Evolutionary conservation across 108 stramenopile genomes (phyloP), one percentile per base, ranked within the genome.

Genomic region (Aurantiochytrium sp.): DNA sequence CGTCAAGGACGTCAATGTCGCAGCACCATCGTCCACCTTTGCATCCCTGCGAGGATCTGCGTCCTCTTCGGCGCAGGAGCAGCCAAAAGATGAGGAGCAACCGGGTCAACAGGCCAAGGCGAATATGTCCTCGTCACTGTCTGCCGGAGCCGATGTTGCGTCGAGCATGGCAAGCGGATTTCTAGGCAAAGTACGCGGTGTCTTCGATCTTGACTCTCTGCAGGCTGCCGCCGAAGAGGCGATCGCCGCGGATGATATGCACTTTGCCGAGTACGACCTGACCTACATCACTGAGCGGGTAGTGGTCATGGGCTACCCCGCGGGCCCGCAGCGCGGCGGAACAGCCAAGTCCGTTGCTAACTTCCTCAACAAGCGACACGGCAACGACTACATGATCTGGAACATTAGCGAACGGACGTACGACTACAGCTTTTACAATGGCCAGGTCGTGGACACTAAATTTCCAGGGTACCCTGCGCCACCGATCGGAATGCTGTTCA

Each of bases 381-480:
- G 91, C 42, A 91, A 92, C 8, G 91, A 91, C 45, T 97, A 93
- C 92, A 96, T 99, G 95, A 95, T 98, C 28, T 98, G 97, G 97
- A 99, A 99, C 93, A 88, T 99, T 45, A 95, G 94, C 45, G 98
- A 99, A 92, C 96, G 98, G 28, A 93, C 95, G 29, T 98, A 98
- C 90, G 97, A 98, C 88, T 94, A 97, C 90, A 91, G 92, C 64
- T 60, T 92, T 16, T 21, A 90, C 87, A 45, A 1, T 21, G 76
- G 76, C 51, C 95, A 96, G 91, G 97, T 99, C 8, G 59, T 99
- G 88, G 95, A 96, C 42, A 97, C 95, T 92, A 91, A 93, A 58
- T 98, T 98, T 93, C 97, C 97, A 12, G 98, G 98, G 14, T 95
- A 94, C 89, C 98, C 98, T 0, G 95, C 96, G 25, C 98, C 98